Base-by-base conservation (phyloP, 768 basidiomycete genomes). In the Steccherinum ochraceum region DNA sequence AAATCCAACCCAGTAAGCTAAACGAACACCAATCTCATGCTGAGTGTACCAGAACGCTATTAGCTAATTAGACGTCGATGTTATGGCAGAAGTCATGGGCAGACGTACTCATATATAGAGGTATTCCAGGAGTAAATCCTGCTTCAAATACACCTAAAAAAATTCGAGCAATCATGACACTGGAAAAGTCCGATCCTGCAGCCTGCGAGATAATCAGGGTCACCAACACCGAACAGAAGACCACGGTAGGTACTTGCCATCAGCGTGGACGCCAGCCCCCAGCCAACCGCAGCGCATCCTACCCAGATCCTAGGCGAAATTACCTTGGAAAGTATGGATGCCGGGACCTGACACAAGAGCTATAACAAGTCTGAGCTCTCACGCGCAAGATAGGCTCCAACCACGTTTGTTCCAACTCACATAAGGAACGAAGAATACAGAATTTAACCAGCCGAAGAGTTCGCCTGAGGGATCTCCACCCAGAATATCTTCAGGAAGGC, bases 1-100 rank as follows among this genome's bases (percentile, higher is more conserved):
- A 61, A 89, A 91, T 7, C 84, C 85, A 53, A 89, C 90, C 84
- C 86, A 89, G 58, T 86, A 80, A 1, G 85, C 86, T 76, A 83
- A 77, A 42, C 88, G 79, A 45, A 86, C 65, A 23, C 88, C 88
- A 57, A 90, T 74, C 61, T 90, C 88, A 3, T 72, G 57, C 58
- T 79, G 84, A 1, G 87, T 90, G 61, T 90, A 90, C 61, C 85
- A 90, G 52, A 86, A 75, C 0, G 87, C 87, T 89, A 47, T 4
- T 24, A 12, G 25, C 16, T 10, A 7, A 3, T 12, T 1, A 21
- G 18, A 19, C 23, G n/a, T 46, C 50, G 11, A 45, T n/a, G 4
- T 11, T 5, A 35, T 30, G 20, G 43, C 24, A 19, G 35, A 12
- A 20, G 4, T n/a, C 30, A 50, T 19, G 5, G n/a, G n/a, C 42